Evolutionary conservation across 257 asterid species (phyloP).

Genomic region (Penstemon eatonii): DNA sequence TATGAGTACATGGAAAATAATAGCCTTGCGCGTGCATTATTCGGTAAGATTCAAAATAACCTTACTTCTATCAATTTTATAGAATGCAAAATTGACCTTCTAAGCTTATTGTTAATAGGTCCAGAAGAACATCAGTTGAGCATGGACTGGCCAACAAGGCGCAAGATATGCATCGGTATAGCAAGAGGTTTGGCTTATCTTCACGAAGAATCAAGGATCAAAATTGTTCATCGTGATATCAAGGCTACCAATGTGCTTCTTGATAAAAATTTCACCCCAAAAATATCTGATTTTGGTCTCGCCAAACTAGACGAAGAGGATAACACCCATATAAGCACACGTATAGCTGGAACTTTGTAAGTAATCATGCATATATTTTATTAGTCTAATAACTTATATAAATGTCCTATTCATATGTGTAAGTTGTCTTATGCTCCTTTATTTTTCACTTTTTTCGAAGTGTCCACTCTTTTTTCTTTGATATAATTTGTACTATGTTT

Average conservation of each 20-base stretch:
- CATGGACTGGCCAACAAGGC: slow-evolving; percentile 58
- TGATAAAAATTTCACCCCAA: slow-evolving; percentile 46
- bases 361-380: slow-evolving; percentile 22
- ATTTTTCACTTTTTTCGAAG: neutral
- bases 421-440: neutral
- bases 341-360: slow-evolving; percentile 63
- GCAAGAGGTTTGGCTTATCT: slow-evolving; percentile 65
- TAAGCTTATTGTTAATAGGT: slow-evolving; percentile 32
- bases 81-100: neutral
- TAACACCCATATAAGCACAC: slow-evolving; percentile 61
- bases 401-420: too few species aligned
- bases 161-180: slow-evolving; percentile 52
- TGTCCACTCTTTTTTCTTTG: neutral
- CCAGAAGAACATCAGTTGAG: slow-evolving; percentile 42
- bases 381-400: neutral
- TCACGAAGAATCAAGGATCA: slow-evolving; percentile 57
- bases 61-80: neutral
- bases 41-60: slow-evolving; percentile 33
- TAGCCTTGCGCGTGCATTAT: slow-evolving; percentile 59
- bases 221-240: slow-evolving; percentile 60
- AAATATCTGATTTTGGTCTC: slow-evolving; percentile 61
- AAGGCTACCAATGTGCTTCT: slow-evolving; percentile 64
- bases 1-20: slow-evolving; percentile 64
- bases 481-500: too few species aligned
- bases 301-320: slow-evolving; percentile 65